Evolutionary conservation across 2,329 filamentous ascomycete genomes (phyloP), one percentile per base, ranked within the genome.

Genomic region (Phaeosphaeriaceae sp.): DNA sequence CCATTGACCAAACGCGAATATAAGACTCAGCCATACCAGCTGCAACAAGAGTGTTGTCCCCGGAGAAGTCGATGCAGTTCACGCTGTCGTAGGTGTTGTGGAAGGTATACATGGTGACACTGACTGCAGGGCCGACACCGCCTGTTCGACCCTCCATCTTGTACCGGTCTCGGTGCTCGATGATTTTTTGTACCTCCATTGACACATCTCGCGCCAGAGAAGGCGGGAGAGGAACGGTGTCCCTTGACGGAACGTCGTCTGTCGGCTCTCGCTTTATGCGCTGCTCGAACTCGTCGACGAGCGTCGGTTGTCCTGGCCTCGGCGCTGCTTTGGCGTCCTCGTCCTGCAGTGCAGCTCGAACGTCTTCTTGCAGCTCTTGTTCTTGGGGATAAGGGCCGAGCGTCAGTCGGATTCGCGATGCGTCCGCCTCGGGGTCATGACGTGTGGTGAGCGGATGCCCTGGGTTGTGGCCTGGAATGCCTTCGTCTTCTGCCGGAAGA

Each of bases 101-200:
- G 73, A 98, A 97, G 0, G 95, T 99, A 76, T 96, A 97, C 91
- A 98, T 98, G 82, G 92, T 95, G 22, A 96, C 89, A 70, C 93
- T 96, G 58, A 97, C 84, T 24, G 89, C 89, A 54, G 92, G 88
- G 15, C 93, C 92, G 51, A 93, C 86, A 9, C 93, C 94, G 17
- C 92, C 91, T 13, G 91, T 94, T 33, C 91, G 87, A 20, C 89
- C 88, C 58, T 96, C 91, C 56, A 98, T 94, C 73, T 88, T 90
- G 76, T 97, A 96, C 19, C 94, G 87, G 71, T 98, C 94, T 21
- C 95, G 88, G 71, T 96, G 92, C 77, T 99, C 95, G 64, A 92
- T 91, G 10, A 98, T 88, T 74, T 94, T 95, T 72, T 95, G 92
- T 69, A 98, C 93, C 77, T 98, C 95, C 81, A 97, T 91, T 25